Conservation (phyloP, 352 stramenopile species). For the Globisporangium middletonii region DNA sequence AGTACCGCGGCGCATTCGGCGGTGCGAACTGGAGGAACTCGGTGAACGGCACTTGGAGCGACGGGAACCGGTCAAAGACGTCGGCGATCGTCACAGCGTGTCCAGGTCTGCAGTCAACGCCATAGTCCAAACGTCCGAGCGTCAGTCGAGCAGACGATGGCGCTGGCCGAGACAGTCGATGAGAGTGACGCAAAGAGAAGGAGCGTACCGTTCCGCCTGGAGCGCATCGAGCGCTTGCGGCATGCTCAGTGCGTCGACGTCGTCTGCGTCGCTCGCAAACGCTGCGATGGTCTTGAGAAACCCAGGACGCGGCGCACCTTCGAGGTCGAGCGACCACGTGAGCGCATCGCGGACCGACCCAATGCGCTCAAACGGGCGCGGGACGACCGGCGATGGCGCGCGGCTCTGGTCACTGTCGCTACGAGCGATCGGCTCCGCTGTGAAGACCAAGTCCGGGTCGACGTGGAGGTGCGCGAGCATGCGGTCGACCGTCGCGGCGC, state of each 20-base stretch:
- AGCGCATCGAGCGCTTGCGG: conserved; percentile 43
- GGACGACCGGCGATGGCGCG: conserved; percentile 9
- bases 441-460: conserved; percentile 47
- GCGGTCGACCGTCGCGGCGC: conserved; percentile 34
- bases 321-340: conserved; percentile 72
- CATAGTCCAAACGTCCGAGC: neutral
- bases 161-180: too few species aligned
- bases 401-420: conserved; percentile 1
- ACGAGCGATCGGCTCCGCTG: conserved; percentile 18
- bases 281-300: conserved; percentile 59
- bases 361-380: conserved; percentile 46
- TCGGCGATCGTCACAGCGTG: conserved; percentile 49
- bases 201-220: conserved; percentile 28
- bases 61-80: conserved; percentile 64
- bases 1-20: conserved; percentile 62
- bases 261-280: conserved; percentile 49
- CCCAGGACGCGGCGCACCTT: conserved; percentile 46
- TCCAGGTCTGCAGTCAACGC: conserved; percentile 5
- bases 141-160: neutral
- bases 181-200: neutral
- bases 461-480: conserved; percentile 46
- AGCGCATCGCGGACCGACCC: conserved; percentile 61
- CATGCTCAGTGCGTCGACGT: conserved; percentile 37
- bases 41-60: conserved; percentile 49
- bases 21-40: conserved; percentile 69